Conservation (phyloP, 768 basidiomycete genomes). For the Tulasnella sp. region DNA sequence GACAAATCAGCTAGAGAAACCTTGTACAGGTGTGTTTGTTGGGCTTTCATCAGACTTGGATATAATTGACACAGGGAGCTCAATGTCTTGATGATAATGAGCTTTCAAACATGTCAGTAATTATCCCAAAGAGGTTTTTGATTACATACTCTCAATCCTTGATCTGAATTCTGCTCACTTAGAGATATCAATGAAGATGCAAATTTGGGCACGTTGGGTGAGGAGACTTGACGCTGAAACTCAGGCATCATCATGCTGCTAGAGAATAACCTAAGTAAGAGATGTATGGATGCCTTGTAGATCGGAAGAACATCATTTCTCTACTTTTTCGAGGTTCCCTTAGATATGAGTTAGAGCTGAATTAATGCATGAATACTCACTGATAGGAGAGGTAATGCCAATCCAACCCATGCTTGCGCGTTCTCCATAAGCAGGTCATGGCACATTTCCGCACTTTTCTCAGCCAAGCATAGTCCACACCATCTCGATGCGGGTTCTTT, state of each 20-base stretch:
- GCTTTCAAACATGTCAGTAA: constrained; percentile 23
- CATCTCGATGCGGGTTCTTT: constrained; percentile 66
- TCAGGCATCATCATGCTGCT: constrained; percentile 49
- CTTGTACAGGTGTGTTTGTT: constrained; percentile 38
- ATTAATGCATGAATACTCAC: constrained; percentile 35
- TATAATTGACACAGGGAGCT: constrained; percentile 47
- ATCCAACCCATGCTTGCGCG: constrained; percentile 58
- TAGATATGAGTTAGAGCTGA: constrained; percentile 21
- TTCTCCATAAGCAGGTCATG: constrained; percentile 50
- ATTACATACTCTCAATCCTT: constrained; percentile 34
- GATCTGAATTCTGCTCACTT: constrained; percentile 38
- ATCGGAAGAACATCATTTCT: constrained; percentile 53
- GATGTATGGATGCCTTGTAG: constrained; percentile 50
- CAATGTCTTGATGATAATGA: constrained; percentile 36
- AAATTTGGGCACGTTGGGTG: constrained; percentile 62
- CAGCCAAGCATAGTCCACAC: constrained; percentile 66
- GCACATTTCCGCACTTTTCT: constrained; percentile 48
- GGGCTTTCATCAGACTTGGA: constrained; percentile 50
- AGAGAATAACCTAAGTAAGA: constrained; percentile 49
- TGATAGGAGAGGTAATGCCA: constrained; percentile 50
- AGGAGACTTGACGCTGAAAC: constrained; percentile 66
- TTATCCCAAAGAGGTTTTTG: too few species aligned
- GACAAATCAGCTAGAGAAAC: constrained; percentile 45
- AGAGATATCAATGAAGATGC: constrained; percentile 43
- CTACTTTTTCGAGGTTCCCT: constrained; percentile 28